Evolutionary conservation across 306 rosid genomes (phyloP), one percentile per base, ranked within the genome.

Genomic region (cucumber (Cucumis sativus)): DNA sequence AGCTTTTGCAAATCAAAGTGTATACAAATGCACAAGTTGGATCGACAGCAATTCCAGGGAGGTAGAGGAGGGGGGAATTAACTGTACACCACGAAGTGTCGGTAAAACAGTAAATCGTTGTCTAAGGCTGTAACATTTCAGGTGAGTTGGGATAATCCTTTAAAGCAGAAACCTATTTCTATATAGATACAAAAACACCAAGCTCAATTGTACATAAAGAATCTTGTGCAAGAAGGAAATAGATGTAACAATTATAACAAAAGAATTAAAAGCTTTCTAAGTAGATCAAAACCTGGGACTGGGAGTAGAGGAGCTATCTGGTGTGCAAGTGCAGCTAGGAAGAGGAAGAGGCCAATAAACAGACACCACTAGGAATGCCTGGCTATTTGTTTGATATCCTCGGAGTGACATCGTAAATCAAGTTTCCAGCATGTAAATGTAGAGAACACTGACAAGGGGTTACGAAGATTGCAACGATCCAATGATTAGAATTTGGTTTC

Each of bases 181-280:
- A 78, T 80, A 78, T 61, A 80, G 83, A 75, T 80, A 82, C 84
- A 82, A 82, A 82, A 80, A 37, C 83, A 76, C 82, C 77, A 67
- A 76, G 82, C 83, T 78, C 87, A 72, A 84, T 84, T 52, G 79
- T 72, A 82, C 79, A 76, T 72, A 69, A 81, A 67, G 82, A 86
- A 84, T 80, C 67, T 82, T 66, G 78, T 21, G 68, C 58, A 77
- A n/a, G 23, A 28, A 71, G 16, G 51, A 56, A 65, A 80, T 23
- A 74, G 55, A 68, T 33, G 25, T 12, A 58, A 25, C 14, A n/a
- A 68, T 10, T 72, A 70, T 72, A 17, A 51, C 58, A 30, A 73
- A 28, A 49, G 40, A 30, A 12, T 58, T 33, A 37, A 21, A 11
- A 45, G 62, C 20, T 79, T 68, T 56, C 80, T 83, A 69, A 64